Evolutionary conservation across 139 green algal species (phyloP).

Genomic region (Coelastrella sp.): DNA sequence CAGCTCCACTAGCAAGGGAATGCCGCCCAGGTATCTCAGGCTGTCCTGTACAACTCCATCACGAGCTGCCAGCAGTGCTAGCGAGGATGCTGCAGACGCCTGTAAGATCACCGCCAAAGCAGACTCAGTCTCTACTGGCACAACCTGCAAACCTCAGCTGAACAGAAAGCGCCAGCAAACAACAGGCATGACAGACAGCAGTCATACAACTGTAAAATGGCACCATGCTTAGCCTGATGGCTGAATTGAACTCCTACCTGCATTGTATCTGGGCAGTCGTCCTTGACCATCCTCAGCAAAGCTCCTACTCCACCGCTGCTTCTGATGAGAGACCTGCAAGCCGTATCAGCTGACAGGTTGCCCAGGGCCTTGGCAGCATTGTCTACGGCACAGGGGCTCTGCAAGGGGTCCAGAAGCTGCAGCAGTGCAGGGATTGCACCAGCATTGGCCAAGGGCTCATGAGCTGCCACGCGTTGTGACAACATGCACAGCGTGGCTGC

Average conservation of each 20-base stretch:
- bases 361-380: conserved; percentile 49
- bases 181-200: not conserved
- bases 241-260: conserved; percentile 6
- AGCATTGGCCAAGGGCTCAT: conserved; percentile 28
- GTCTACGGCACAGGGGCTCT: conserved; percentile 17
- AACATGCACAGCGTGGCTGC: conserved; percentile 43
- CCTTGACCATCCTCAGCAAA: conserved; percentile 37
- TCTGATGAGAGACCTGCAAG: conserved; percentile 15
- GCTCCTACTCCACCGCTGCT: conserved; percentile 36
- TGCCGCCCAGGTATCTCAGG: conserved; percentile 45
- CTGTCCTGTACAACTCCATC: conserved; percentile 45
- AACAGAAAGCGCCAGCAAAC: not conserved
- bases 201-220: not conserved
- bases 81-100: conserved; percentile 38
- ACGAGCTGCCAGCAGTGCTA: conserved; percentile 36
- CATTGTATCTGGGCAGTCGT: conserved; percentile 30
- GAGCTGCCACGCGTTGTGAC: conserved; percentile 10
- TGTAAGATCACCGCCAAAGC: not conserved
- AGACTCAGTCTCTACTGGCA: too few relatives aligned
- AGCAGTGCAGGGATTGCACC: conserved; percentile 39
- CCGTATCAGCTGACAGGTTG: conserved; percentile 36
- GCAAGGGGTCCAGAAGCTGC: conserved; percentile 23
- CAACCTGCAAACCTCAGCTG: too few relatives aligned
- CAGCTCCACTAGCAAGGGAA: conserved; percentile 37
- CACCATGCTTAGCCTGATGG: not conserved